Evolutionary conservation across 306 rosid species (phyloP).

Genomic region (Prunus padus): DNA sequence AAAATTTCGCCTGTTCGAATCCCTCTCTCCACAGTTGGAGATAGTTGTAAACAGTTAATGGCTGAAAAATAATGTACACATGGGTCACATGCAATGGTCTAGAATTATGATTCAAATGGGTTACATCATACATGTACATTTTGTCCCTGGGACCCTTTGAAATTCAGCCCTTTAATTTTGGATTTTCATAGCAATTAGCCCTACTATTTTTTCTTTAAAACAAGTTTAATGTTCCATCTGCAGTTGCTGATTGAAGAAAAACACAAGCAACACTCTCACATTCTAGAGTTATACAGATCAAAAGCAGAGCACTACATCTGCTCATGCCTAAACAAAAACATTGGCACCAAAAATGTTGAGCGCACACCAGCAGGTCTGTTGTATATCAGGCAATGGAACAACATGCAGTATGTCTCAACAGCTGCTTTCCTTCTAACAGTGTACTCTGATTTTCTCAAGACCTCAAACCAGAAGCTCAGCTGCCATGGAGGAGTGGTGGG

Average conservation of each 20-base stretch:
- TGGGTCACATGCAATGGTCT: conserved; percentile 13
- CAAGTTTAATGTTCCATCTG: not conserved
- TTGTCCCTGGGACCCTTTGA: not conserved
- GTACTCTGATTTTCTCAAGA: conserved; percentile 64
- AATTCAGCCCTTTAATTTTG: not conserved
- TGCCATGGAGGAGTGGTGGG: conserved; percentile 47
- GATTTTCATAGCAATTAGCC: too few species aligned
- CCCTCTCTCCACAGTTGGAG: too few species aligned
- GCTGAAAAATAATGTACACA: not conserved
- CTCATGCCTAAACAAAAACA: conserved; percentile 83
- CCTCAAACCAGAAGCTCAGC: conserved; percentile 46
- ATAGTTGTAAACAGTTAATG: not conserved
- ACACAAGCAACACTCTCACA: conserved; percentile 42
- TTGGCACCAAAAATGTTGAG: conserved; percentile 52
- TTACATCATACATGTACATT: not conserved
- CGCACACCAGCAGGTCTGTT: conserved; percentile 79
- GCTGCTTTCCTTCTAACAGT: conserved; percentile 75
- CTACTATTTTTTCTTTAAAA: not conserved
- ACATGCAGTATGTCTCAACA: conserved; percentile 94
- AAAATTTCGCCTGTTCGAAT: too few species aligned
- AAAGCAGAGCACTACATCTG: conserved; percentile 88
- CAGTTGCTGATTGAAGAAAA: conserved; percentile 68
- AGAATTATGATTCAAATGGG: not conserved
- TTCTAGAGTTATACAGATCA: conserved; percentile 57
- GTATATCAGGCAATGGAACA: conserved; percentile 85